Evolutionary conservation across 2,329 filamentous ascomycete genomes (phyloP).

Genomic region (Trichoderma breve): DNA sequence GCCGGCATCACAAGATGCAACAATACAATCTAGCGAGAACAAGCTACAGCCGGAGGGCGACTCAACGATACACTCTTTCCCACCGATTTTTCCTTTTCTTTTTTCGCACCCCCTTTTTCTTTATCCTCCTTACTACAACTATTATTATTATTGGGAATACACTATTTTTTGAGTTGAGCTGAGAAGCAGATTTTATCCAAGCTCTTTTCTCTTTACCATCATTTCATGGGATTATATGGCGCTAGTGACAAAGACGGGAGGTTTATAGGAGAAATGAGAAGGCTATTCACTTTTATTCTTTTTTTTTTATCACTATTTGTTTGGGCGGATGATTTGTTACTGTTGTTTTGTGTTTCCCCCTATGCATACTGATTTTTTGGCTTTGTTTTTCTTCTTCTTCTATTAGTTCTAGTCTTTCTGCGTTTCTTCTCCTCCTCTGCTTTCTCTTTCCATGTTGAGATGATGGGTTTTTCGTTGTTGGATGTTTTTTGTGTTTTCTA

Average conservation of each 20-base stretch:
- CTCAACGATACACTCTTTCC: slow-evolving; percentile 7
- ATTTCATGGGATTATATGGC: slow-evolving; percentile 29
- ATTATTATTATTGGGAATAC: slow-evolving; percentile 22
- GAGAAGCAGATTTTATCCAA: not conserved
- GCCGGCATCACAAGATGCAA: not conserved
- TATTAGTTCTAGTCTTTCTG: slow-evolving; percentile 8
- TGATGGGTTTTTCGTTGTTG: slow-evolving; percentile 8
- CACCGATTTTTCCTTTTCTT: not conserved
- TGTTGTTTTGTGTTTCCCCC: not conserved
- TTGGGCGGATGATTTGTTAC: not conserved
- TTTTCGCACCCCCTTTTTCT: not conserved
- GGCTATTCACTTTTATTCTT: not conserved
- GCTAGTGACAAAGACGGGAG: slow-evolving; percentile 28
- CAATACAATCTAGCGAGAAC: not conserved
- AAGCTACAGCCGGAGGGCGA: not conserved
- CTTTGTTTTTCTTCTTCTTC: slow-evolving; percentile 13
- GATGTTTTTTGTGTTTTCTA: slow-evolving; percentile 10
- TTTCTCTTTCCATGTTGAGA: slow-evolving; percentile 14
- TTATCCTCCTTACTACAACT: not conserved
- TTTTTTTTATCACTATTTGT: not conserved
- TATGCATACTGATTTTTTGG: not conserved
- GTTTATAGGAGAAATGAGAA: slow-evolving; percentile 18
- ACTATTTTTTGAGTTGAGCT: not conserved
- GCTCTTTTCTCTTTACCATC: slow-evolving; percentile 20
- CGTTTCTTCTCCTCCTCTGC: not conserved